Conservation (phyloP, 805 yeast species). For the Wickerhamiella vanderwaltii region DNA sequence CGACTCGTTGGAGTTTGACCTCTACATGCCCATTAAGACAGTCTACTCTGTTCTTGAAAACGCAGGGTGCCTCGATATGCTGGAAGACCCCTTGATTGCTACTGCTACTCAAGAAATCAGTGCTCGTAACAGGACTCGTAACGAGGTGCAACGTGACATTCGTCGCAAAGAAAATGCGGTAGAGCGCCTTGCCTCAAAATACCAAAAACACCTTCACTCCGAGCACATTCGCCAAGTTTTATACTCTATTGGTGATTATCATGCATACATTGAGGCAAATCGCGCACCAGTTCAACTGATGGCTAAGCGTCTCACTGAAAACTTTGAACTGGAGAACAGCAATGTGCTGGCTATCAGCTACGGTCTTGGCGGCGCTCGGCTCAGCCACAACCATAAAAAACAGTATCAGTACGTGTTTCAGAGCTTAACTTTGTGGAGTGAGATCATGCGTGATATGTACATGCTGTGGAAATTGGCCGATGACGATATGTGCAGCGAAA, state of each 20-base stretch:
- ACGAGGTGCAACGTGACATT: slow-evolving; percentile 45
- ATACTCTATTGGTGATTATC: slow-evolving; percentile 70
- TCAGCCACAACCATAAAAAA: slow-evolving; percentile 60
- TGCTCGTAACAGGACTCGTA: slow-evolving; percentile 45
- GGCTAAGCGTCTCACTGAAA: slow-evolving; percentile 38
- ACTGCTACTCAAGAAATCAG: slow-evolving; percentile 58
- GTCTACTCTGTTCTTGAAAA: slow-evolving; percentile 39
- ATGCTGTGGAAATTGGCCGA: slow-evolving; percentile 69
- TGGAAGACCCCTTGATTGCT: slow-evolving; percentile 46
- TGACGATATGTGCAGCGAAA: slow-evolving; percentile 45
- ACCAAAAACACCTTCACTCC: slow-evolving; percentile 22
- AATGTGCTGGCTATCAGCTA: slow-evolving; percentile 50
- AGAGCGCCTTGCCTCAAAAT: slow-evolving; percentile 42
- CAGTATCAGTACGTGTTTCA: slow-evolving; percentile 68
- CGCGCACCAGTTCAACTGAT: slow-evolving; percentile 55
- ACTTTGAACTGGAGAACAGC: slow-evolving; percentile 31
- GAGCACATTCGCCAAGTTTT: slow-evolving; percentile 62
- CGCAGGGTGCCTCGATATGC: slow-evolving; percentile 31
- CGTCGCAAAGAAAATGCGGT: slow-evolving; percentile 58
- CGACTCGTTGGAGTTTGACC: slow-evolving; percentile 61
- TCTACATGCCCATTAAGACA: slow-evolving; percentile 59
- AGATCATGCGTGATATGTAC: slow-evolving; percentile 67
- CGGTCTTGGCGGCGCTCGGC: slow-evolving; percentile 57
- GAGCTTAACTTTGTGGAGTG: slow-evolving; percentile 62
- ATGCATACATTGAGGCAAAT: slow-evolving; percentile 57